A percentile compares a stretch with the other conserved stretches of the same genome.
These are phyloP conservation scores for Collybia mongolica DNA, from an alignment of 768 basidiomycete species.

Conservation along the genomic window DNA sequence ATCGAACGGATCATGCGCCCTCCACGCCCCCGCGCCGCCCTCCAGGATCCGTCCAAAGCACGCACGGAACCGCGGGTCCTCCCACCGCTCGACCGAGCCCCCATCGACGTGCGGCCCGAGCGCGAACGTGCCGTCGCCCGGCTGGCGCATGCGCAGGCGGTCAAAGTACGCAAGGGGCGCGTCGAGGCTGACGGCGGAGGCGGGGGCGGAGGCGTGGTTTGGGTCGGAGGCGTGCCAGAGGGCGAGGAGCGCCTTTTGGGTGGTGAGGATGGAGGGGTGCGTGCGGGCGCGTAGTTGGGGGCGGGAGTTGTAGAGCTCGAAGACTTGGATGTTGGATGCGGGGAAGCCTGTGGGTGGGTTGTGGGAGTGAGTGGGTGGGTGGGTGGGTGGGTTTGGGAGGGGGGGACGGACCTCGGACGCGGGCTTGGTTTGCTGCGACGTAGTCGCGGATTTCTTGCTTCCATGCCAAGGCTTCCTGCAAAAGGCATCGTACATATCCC, in stretches of 20 bases:
- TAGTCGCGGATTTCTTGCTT: slow-evolving; percentile 55
- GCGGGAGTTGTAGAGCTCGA: slow-evolving; percentile 69
- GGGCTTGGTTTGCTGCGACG: slow-evolving; percentile 41
- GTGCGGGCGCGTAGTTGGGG: slow-evolving; percentile 67
- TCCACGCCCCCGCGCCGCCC: slow-evolving; percentile 44
- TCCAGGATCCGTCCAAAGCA: slow-evolving; percentile 44
- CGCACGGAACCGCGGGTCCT: slow-evolving; percentile 40
- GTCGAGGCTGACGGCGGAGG: slow-evolving; percentile 41
- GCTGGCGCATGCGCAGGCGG: slow-evolving; percentile 68
- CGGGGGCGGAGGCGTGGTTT: slow-evolving; percentile 44
- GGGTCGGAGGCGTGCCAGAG: slow-evolving; percentile 59
- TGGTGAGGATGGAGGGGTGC: slow-evolving; percentile 54
- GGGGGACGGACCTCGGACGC: slow-evolving; percentile 42
- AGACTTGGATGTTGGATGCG: slow-evolving; percentile 64
- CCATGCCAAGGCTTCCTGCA: slow-evolving; percentile 60
- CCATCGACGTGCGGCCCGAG: slow-evolving; percentile 62
- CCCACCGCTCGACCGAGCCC: slow-evolving; percentile 56
- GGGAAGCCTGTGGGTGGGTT: slow-evolving; percentile 53
- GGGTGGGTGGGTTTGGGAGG: not conserved
- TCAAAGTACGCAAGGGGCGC: slow-evolving; percentile 78
- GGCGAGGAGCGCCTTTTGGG: slow-evolving; percentile 55
- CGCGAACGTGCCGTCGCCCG: slow-evolving; percentile 67
- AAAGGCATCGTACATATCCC: not conserved
- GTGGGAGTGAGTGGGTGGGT: not conserved
- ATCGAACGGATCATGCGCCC: slow-evolving; percentile 49